Evolutionary conservation across 2,329 filamentous ascomycete genomes (phyloP).

Genomic region (Colletotrichum chrysophilum): DNA sequence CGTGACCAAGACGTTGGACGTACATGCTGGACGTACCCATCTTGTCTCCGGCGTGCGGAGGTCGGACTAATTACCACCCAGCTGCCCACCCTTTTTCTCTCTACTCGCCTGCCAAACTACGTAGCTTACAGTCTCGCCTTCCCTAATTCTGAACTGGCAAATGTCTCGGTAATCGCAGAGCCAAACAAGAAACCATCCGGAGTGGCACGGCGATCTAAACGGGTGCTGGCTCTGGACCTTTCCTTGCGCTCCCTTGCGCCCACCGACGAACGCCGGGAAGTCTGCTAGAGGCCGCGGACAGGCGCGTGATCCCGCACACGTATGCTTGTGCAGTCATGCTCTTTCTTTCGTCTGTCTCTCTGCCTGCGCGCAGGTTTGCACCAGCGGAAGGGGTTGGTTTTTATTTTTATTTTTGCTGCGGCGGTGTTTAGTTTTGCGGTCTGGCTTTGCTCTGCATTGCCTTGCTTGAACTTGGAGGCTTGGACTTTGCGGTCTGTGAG

Average conservation of each 20-base stretch:
- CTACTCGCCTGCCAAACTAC: background rate
- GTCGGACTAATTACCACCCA: background rate
- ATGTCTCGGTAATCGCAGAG: background rate
- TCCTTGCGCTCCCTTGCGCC: background rate
- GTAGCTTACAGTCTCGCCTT: background rate
- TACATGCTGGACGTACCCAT: background rate
- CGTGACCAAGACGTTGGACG: background rate
- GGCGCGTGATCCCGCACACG: background rate
- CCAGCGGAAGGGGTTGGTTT: too few species aligned
- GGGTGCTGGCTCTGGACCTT: background rate
- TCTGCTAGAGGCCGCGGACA: background rate
- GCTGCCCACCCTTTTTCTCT: background rate
- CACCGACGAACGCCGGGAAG: background rate
- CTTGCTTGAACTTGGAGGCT: background rate
- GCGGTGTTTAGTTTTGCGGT: background rate
- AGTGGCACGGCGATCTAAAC: background rate
- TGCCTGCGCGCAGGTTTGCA: background rate
- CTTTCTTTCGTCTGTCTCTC: background rate
- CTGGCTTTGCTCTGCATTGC: background rate
- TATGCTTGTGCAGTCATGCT: background rate
- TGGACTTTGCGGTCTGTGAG: background rate
- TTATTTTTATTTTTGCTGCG: too few species aligned
- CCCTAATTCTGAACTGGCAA: background rate
- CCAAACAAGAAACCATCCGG: background rate
- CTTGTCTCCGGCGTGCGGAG: background rate